These are phyloP conservation scores for Hemerocallis citrina DNA, from an alignment of 106 monocot genomes.

Conservation along the genomic window DNA sequence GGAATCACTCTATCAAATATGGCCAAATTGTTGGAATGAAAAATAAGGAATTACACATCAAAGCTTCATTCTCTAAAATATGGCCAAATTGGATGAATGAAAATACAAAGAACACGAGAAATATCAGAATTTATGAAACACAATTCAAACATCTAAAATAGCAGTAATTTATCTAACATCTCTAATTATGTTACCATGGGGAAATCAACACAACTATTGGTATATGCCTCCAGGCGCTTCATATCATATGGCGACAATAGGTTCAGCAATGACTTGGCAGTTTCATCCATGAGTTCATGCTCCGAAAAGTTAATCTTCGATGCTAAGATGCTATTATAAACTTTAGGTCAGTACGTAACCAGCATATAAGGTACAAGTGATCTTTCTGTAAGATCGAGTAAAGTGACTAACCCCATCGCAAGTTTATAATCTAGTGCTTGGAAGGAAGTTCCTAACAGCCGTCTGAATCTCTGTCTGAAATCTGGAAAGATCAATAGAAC, in stretches of 20 bases:
- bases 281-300: slow-evolving; percentile 20
- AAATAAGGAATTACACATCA: too few species aligned
- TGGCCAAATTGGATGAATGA: not conserved
- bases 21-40: too few species aligned
- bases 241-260: slow-evolving; percentile 70
- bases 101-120: not conserved
- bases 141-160: not conserved
- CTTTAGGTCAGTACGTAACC: not conserved
- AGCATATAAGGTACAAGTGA: not conserved
- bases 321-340: slow-evolving; percentile 50
- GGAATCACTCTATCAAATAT: too few species aligned
- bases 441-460: slow-evolving; percentile 54
- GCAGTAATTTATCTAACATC: not conserved
- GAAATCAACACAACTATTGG: slow-evolving; percentile 58
- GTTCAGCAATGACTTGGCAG: slow-evolving; percentile 9
- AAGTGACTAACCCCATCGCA: slow-evolving; percentile 63
- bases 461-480: slow-evolving; percentile 73
- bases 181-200: slow-evolving; percentile 49
- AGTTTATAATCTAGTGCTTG: slow-evolving; percentile 67
- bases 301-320: slow-evolving; percentile 63
- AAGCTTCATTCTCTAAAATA: too few species aligned
- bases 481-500: slow-evolving; percentile 31
- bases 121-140: not conserved
- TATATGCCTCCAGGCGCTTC: slow-evolving; percentile 85
- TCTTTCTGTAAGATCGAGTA: not conserved